A percentile compares a stretch with the other conserved stretches of the same genome.
Conservation (phyloP, 257 asterid genomes). For the Gentiana macrophylla region DNA sequence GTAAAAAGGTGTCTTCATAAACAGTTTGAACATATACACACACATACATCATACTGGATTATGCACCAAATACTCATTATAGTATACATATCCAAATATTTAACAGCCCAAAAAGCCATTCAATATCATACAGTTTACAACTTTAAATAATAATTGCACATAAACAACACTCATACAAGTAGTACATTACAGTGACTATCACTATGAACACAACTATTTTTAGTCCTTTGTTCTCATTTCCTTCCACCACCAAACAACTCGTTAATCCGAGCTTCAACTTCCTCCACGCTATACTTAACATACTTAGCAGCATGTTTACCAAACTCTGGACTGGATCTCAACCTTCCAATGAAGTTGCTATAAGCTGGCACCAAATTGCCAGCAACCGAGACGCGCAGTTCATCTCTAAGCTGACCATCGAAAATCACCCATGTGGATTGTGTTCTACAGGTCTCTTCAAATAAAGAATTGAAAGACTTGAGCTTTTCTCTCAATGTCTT, state of each 20-base stretch:
- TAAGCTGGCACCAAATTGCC: slow-evolving; percentile 50
- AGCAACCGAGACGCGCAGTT: slow-evolving; percentile 51
- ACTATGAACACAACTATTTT: slow-evolving; percentile 21
- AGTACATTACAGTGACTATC: slow-evolving; percentile 19
- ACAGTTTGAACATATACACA: not conserved
- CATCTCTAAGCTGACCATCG: slow-evolving; percentile 72
- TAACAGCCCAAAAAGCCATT: slow-evolving; percentile 1
- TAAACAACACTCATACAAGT: slow-evolving; percentile 12
- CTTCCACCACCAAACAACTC: slow-evolving; percentile 55
- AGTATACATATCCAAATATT: not conserved
- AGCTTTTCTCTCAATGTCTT: slow-evolving; percentile 65
- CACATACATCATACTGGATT: not conserved
- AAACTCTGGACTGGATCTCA: slow-evolving; percentile 36
- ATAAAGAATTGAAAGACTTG: slow-evolving; percentile 60
- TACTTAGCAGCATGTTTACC: slow-evolving; percentile 68
- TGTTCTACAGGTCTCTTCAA: slow-evolving; percentile 59
- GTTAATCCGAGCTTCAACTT: slow-evolving; percentile 55
- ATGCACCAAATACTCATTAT: not conserved
- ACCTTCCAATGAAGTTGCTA: slow-evolving; percentile 50
- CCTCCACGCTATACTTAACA: slow-evolving; percentile 59
- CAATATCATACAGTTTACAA: slow-evolving; percentile 2
- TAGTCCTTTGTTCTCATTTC: slow-evolving; percentile 40
- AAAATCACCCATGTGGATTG: slow-evolving; percentile 76
- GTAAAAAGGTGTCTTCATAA: not conserved
- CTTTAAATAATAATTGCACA: not conserved